phyloP scores from a whole-genome alignment of 306 rosid genomes.

The Quercus aquifolioides region DNA sequence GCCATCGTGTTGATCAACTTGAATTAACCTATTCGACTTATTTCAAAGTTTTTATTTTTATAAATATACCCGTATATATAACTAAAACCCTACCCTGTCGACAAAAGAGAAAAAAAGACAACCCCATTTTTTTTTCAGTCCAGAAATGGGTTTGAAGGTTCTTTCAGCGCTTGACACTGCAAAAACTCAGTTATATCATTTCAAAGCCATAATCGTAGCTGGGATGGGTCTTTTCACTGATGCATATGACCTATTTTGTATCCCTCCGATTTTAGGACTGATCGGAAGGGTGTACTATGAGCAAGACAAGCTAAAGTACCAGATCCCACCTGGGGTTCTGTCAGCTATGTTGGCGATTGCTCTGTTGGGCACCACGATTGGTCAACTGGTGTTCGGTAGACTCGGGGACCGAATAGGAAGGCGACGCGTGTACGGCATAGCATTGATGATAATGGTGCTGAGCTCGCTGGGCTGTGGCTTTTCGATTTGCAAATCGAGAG shows the following conservation, averaged over 20 bases:
- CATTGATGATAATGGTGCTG: slow-evolving; percentile 53
- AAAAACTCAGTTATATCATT: slow-evolving; percentile 67
- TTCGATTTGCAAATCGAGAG: slow-evolving; percentile 46
- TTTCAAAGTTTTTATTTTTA: background rate
- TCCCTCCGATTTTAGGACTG: slow-evolving; percentile 45
- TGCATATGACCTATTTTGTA: slow-evolving; percentile 68
- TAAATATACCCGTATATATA: background rate
- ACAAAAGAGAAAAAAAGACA: too few relatives aligned
- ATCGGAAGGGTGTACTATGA: slow-evolving; percentile 53
- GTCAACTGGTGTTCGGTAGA: slow-evolving; percentile 59
- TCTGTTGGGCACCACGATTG: slow-evolving; percentile 50
- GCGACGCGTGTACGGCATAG: slow-evolving; percentile 53
- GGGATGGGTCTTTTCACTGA: slow-evolving; percentile 92
- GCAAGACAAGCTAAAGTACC: background rate
- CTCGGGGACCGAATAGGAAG: slow-evolving; percentile 65
- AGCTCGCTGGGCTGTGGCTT: slow-evolving; percentile 61
- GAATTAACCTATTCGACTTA: background rate
- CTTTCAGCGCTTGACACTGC: slow-evolving; percentile 72
- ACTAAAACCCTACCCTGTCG: background rate
- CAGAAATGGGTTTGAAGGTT: slow-evolving; percentile 49
- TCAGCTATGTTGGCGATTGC: slow-evolving; percentile 40
- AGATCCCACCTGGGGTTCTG: slow-evolving; percentile 12
- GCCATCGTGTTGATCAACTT: background rate
- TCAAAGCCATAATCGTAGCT: slow-evolving; percentile 77
- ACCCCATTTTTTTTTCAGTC: too few relatives aligned